A percentile compares a stretch with the other conserved stretches of the same genome.
phyloP scores from a whole-genome alignment of 2,329 filamentous ascomycete species.

The Aspergillus awamori region DNA sequence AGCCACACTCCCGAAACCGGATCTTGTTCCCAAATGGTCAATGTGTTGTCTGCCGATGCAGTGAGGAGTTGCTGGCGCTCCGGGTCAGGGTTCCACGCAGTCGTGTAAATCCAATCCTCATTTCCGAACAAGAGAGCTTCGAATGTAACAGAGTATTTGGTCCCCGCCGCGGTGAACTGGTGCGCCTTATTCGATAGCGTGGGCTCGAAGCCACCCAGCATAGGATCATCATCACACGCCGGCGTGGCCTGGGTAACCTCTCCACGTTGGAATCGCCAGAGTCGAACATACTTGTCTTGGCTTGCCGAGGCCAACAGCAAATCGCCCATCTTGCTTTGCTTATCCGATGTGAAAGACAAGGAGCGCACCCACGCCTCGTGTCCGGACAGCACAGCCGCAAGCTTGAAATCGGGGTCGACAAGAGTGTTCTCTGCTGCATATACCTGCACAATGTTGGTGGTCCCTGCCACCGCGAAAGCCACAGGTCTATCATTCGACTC shows the following conservation, averaged over 20 bases:
- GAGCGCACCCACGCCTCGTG: slow-evolving; percentile 96
- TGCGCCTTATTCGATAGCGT: slow-evolving; percentile 89
- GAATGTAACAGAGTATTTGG: slow-evolving; percentile 81
- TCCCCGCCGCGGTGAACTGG: slow-evolving; percentile 63
- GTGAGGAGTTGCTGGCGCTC: slow-evolving; percentile 74
- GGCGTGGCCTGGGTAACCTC: slow-evolving; percentile 61
- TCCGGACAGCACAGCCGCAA: slow-evolving; percentile 77
- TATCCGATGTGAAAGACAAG: slow-evolving; percentile 73
- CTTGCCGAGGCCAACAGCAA: slow-evolving; percentile 87
- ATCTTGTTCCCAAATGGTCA: slow-evolving; percentile 91
- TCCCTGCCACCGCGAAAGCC: slow-evolving; percentile 83
- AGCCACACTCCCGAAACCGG: slow-evolving; percentile 85
- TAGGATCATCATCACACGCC: slow-evolving; percentile 38
- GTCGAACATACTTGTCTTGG: slow-evolving; percentile 93
- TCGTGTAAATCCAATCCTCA: slow-evolving; percentile 97
- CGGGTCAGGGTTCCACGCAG: slow-evolving; percentile 66
- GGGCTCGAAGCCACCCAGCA: slow-evolving; percentile 56
- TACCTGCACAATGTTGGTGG: slow-evolving; percentile 78
- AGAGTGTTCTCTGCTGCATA: slow-evolving; percentile 61
- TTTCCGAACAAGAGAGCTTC: slow-evolving; percentile 92
- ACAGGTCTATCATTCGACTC: slow-evolving; percentile 52
- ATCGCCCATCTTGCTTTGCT: slow-evolving; percentile 59
- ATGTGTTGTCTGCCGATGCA: slow-evolving; percentile 90
- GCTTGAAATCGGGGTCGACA: slow-evolving; percentile 59
- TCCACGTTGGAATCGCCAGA: slow-evolving; percentile 83